Percentiles rank a stretch among this genome's conserved stretches.
These are phyloP conservation scores for Russula compacta DNA, from an alignment of 768 basidiomycete genomes.

Conservation along the genomic window DNA sequence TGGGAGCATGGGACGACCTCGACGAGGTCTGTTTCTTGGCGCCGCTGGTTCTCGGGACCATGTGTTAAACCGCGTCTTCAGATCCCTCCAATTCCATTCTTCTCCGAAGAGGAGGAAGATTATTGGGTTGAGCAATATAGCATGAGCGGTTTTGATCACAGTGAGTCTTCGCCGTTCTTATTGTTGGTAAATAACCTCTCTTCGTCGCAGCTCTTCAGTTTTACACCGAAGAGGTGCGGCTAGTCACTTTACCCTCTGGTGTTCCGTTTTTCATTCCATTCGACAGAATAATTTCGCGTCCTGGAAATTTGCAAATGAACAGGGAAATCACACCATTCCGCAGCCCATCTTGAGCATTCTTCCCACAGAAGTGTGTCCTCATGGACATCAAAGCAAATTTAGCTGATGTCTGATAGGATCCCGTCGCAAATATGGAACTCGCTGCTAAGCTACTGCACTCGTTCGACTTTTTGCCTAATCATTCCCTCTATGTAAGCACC, in stretches of 20 bases:
- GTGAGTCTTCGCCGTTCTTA: constrained; percentile 28
- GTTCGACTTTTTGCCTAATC: constrained; percentile 28
- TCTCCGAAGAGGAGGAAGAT: constrained; percentile 53
- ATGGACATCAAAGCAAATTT: not conserved
- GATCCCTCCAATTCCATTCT: constrained; percentile 56
- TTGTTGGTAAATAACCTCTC: not conserved
- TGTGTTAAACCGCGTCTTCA: constrained; percentile 22
- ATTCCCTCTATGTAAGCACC: constrained; percentile 28
- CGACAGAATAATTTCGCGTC: constrained; percentile 32
- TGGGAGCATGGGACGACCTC: constrained; percentile 43
- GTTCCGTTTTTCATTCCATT: not conserved
- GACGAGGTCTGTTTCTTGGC: constrained; percentile 30
- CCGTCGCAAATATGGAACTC: constrained; percentile 36
- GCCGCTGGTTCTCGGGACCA: not conserved
- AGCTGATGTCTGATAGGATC: constrained; percentile 27
- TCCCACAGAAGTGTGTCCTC: constrained; percentile 29
- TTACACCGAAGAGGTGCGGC: constrained; percentile 45
- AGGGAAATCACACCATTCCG: constrained; percentile 36
- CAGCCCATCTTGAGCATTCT: constrained; percentile 35
- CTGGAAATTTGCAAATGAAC: constrained; percentile 31
- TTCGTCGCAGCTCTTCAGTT: constrained; percentile 47
- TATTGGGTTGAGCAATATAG: constrained; percentile 59
- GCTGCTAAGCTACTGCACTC: constrained; percentile 26
- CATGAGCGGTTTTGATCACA: constrained; percentile 48
- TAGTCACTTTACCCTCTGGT: not conserved